phyloP scores from a whole-genome alignment of 2,329 filamentous ascomycete species.

The Fusarium sp. region DNA sequence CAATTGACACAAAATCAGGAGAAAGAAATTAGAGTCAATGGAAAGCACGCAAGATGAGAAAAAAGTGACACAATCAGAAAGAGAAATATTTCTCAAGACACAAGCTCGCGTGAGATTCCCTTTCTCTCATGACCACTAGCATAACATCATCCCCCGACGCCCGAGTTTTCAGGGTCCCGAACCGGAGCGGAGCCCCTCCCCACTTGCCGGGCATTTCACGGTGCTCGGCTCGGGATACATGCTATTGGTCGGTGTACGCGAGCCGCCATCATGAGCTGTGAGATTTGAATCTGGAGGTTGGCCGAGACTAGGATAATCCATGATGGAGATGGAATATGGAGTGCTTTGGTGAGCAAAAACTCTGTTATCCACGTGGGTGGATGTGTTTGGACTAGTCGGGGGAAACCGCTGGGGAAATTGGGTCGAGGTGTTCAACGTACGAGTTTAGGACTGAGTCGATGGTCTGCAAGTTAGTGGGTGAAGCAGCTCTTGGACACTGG shows the following conservation, averaged over 20 bases:
- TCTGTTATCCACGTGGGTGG: neutral
- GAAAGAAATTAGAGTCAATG: neutral
- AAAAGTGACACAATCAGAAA: neutral
- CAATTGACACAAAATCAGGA: neutral
- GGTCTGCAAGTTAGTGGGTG: neutral
- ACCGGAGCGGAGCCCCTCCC: slow-evolving; percentile 16
- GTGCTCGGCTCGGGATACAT: slow-evolving; percentile 16
- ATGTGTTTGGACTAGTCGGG: neutral
- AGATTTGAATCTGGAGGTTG: neutral
- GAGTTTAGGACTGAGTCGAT: neutral
- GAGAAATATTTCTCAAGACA: neutral
- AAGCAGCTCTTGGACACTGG: neutral
- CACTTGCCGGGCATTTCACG: slow-evolving; percentile 22
- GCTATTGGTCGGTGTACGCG: slow-evolving; percentile 15
- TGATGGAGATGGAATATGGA: neutral
- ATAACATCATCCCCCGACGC: slow-evolving; percentile 17
- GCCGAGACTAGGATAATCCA: neutral
- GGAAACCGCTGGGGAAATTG: neutral
- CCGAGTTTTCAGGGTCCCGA: slow-evolving; percentile 24
- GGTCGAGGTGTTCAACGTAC: neutral
- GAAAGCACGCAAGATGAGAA: neutral
- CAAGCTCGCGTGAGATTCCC: neutral
- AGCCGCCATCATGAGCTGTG: neutral
- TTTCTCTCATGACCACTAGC: neutral
- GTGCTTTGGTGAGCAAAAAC: neutral